These are phyloP conservation scores for Phyllosticta citriasiana DNA, from an alignment of 2,329 filamentous ascomycete species.

Conservation along the genomic window DNA sequence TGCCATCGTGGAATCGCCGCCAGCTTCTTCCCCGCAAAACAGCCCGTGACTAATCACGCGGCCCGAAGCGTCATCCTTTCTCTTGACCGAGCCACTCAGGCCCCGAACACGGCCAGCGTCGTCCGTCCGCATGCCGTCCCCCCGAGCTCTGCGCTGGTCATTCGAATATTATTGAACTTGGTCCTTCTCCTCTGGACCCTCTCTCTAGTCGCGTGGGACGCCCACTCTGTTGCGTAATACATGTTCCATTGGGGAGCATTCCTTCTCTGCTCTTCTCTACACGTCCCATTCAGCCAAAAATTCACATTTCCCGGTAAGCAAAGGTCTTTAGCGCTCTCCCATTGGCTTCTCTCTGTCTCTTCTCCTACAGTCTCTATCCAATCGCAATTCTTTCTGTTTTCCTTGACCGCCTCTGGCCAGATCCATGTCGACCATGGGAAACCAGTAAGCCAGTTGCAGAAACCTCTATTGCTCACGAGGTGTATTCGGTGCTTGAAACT, in stretches of 20 bases:
- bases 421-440: neutral
- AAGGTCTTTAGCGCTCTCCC: neutral
- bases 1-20: neutral
- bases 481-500: neutral
- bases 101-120: neutral
- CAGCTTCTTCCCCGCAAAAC: neutral
- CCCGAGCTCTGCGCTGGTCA: neutral
- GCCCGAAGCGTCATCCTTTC: conserved; percentile 6
- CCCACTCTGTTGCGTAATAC: neutral
- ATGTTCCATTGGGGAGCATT: neutral
- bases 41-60: conserved; percentile 1
- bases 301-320: neutral
- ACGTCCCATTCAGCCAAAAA: neutral
- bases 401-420: neutral
- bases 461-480: neutral
- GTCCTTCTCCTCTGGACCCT: neutral
- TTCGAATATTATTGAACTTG: neutral
- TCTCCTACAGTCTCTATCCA: neutral
- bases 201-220: neutral
- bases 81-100: neutral
- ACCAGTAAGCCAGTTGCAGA: neutral
- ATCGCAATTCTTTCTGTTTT: neutral
- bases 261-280: neutral
- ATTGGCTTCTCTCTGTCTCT: neutral
- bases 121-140: neutral